Evolutionary conservation across 2,329 filamentous ascomycete genomes (phyloP).

Genomic region (Corynespora cassiicola): DNA sequence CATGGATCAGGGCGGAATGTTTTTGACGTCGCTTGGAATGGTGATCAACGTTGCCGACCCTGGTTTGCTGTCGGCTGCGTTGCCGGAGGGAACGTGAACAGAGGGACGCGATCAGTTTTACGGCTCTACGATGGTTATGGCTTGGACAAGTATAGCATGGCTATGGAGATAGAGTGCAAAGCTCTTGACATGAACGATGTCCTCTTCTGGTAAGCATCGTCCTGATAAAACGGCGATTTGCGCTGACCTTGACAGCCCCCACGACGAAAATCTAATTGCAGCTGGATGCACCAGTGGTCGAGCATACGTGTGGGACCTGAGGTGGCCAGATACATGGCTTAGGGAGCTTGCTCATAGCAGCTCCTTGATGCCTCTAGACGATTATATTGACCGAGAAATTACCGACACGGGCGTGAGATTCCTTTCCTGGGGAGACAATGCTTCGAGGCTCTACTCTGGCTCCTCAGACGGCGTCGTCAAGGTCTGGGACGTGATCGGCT

Average conservation of each 20-base stretch:
- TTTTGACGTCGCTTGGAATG: slow-evolving; percentile 66
- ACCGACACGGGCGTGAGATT: slow-evolving; percentile 65
- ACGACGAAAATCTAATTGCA: slow-evolving; percentile 59
- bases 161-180: slow-evolving; percentile 60
- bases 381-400: slow-evolving; percentile 52
- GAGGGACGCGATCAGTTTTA: slow-evolving; percentile 56
- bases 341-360: slow-evolving; percentile 59
- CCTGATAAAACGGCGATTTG: not conserved
- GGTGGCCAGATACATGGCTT: slow-evolving; percentile 53
- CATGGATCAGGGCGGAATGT: slow-evolving; percentile 59
- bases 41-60: slow-evolving; percentile 36
- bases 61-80: slow-evolving; percentile 62
- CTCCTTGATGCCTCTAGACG: slow-evolving; percentile 57
- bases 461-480: slow-evolving; percentile 68
- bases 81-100: slow-evolving; percentile 42
- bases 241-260: slow-evolving; percentile 40
- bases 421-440: slow-evolving; percentile 62
- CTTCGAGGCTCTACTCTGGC: slow-evolving; percentile 63
- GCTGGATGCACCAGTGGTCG: slow-evolving; percentile 66
- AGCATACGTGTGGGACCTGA: slow-evolving; percentile 67
- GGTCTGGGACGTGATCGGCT: slow-evolving; percentile 63
- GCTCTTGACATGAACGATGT: slow-evolving; percentile 69
- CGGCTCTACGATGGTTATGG: slow-evolving; percentile 57
- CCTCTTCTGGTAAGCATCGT: slow-evolving; percentile 52
- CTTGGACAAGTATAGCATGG: slow-evolving; percentile 35